Evolutionary conservation across 2,329 filamentous ascomycete species (phyloP), one percentile per base, ranked within the genome.

Genomic region (Arthrobotrys sphaeroides): DNA sequence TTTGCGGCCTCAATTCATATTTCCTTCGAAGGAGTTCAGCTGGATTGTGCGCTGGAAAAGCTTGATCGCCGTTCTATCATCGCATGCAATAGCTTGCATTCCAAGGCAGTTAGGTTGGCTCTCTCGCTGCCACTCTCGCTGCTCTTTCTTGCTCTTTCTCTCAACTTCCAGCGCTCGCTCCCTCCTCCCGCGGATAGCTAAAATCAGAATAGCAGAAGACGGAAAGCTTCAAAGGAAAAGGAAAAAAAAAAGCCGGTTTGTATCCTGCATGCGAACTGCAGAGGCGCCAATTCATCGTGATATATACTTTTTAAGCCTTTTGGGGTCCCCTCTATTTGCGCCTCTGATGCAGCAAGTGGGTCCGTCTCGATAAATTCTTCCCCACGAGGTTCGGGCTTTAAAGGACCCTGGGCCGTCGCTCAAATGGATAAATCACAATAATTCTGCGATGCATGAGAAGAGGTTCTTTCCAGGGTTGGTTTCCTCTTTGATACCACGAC

Each of bases 381-480:
- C 55, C 66, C 66, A 62, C 66, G 66, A 70, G 55, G 45, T 62
- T 74, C 70, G 70, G 70, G 70, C 51, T 74, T 74, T 67, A 67
- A 62, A 43, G 51, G 47, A 33, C 61, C 61, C 69, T 61, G 60
- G 24, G 67, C 12, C 42, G 53, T 61, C 51, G 43, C 69, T 65
- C 38, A 43, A 33, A 65, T 59, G 51, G 59, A 20, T 65, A 73
- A 64, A 65, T 65, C 51, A 55, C 51, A 55, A 38, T 55, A 38
- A 65, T 66, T 59, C 60, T 59, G 68, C 60, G 60, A 65, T 66
- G 49, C 64, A 40, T 36, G 36, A 33, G 49, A 68, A 33, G 57
- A 38, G 53, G 40, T 59, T 66, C 68, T 20, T 26, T 18, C 68
- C 60, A 66, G 60, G 49, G 42, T 43, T 60, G 26, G 33, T 67